Conservation (phyloP, 2,329 filamentous ascomycete genomes). For the Amylocarpus encephaloides region DNA sequence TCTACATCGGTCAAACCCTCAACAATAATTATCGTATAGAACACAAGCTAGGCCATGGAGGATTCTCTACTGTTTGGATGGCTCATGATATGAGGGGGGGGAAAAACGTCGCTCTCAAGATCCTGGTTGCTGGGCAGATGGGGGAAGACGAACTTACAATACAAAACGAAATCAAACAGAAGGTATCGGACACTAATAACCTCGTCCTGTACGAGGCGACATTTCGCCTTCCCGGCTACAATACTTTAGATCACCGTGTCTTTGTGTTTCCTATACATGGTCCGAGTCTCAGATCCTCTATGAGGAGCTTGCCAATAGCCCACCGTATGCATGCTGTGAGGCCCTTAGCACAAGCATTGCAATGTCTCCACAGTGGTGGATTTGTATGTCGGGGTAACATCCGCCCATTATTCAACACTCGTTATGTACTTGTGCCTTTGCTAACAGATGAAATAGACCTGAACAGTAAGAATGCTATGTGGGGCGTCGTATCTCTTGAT, state of each 20-base stretch:
- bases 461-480: slow-evolving; percentile 10
- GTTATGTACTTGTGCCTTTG: too few relatives aligned
- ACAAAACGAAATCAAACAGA: slow-evolving; percentile 11
- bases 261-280: too few relatives aligned
- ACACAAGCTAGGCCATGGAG: slow-evolving; percentile 41
- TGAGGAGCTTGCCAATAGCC: too few relatives aligned
- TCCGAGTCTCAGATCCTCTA: too few relatives aligned
- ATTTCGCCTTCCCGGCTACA: too few relatives aligned
- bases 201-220: too few relatives aligned
- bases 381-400: neutral
- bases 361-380: too few relatives aligned
- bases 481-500: slow-evolving; percentile 5
- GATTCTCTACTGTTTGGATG: slow-evolving; percentile 42
- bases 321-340: too few relatives aligned
- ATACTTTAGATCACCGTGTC: too few relatives aligned
- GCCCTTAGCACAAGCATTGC: too few relatives aligned
- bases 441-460: slow-evolving; percentile 13
- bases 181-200: too few relatives aligned
- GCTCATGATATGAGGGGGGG: slow-evolving; percentile 27
- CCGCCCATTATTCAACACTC: too few relatives aligned
- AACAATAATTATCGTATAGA: slow-evolving; percentile 37
- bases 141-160: slow-evolving; percentile 10
- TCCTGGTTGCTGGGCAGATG: slow-evolving; percentile 7
- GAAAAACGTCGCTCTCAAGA: slow-evolving; percentile 15
- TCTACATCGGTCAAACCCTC: slow-evolving; percentile 37